Evolutionary conservation across 2,329 filamentous ascomycete genomes (phyloP).

Genomic region (Venturia nashicola): DNA sequence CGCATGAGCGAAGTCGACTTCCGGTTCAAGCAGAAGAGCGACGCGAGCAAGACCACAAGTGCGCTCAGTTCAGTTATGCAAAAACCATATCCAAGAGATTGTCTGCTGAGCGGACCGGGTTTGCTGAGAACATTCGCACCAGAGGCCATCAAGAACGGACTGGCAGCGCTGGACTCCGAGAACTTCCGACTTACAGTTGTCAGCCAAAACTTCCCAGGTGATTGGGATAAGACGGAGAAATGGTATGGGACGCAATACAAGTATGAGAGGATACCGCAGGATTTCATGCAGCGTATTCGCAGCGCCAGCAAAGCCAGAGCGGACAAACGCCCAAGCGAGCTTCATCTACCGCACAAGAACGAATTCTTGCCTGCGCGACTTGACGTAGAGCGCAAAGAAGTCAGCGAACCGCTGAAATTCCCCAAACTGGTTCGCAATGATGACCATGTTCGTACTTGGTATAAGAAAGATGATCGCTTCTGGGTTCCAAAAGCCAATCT

Average conservation of each 20-base stretch:
- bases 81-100: constrained; percentile 72
- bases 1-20: constrained; percentile 87
- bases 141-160: constrained; percentile 58
- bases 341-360: constrained; percentile 86
- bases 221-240: constrained; percentile 80
- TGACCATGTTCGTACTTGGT: constrained; percentile 71
- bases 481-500: constrained; percentile 95
- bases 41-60: constrained; percentile 81
- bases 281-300: constrained; percentile 61
- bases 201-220: constrained; percentile 70
- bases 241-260: constrained; percentile 98
- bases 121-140: constrained; percentile 72
- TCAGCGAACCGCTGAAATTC: constrained; percentile 58
- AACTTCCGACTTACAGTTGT: constrained; percentile 80
- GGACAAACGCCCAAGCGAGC: constrained; percentile 49
- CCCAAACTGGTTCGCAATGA: constrained; percentile 83
- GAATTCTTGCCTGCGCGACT: constrained; percentile 90
- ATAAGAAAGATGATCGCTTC: constrained; percentile 96
- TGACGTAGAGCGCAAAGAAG: constrained; percentile 74
- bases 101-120: constrained; percentile 69
- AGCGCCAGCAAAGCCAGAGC: constrained; percentile 47
- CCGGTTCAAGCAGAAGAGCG: constrained; percentile 86
- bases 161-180: constrained; percentile 67
- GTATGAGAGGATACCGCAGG: constrained; percentile 62
- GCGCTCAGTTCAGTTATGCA: constrained; percentile 75